Conservation (phyloP, 768 basidiomycete genomes). For the Podaxis sp. region DNA sequence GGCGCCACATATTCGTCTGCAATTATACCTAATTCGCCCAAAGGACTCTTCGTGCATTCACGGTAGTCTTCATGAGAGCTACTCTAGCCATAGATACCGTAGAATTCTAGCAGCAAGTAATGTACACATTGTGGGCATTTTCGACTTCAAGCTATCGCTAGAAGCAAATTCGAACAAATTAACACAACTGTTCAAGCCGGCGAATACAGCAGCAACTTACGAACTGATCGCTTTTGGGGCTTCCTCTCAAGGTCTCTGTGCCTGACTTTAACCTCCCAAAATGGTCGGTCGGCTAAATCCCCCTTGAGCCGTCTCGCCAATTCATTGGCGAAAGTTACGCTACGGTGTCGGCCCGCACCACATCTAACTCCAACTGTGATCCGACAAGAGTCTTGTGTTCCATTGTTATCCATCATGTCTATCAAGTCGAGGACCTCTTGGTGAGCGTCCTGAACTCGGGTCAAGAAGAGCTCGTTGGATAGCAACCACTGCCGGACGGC, state of each 20-base stretch:
- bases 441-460: neutral
- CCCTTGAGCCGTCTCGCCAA: neutral
- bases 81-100: no score
- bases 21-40: no score
- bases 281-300: neutral
- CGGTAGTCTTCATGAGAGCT: no score
- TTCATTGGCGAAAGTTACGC: slow-evolving; percentile 5
- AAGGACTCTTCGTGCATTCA: no score
- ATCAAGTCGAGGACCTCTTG: neutral
- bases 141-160: neutral
- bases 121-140: neutral
- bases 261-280: slow-evolving; percentile 2
- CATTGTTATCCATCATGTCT: neutral
- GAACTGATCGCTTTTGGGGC: neutral
- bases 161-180: neutral
- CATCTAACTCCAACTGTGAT: slow-evolving; percentile 1
- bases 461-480: neutral
- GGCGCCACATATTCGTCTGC: no score
- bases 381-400: neutral
- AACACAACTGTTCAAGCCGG: neutral
- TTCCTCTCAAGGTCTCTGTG: slow-evolving; percentile 6
- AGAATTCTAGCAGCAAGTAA: neutral
- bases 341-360: slow-evolving; percentile 1
- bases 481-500: slow-evolving; percentile 7
- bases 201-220: neutral